phyloP scores from a whole-genome alignment of 2,329 filamentous ascomycete genomes.

The Mycosphaerella arachidis region DNA sequence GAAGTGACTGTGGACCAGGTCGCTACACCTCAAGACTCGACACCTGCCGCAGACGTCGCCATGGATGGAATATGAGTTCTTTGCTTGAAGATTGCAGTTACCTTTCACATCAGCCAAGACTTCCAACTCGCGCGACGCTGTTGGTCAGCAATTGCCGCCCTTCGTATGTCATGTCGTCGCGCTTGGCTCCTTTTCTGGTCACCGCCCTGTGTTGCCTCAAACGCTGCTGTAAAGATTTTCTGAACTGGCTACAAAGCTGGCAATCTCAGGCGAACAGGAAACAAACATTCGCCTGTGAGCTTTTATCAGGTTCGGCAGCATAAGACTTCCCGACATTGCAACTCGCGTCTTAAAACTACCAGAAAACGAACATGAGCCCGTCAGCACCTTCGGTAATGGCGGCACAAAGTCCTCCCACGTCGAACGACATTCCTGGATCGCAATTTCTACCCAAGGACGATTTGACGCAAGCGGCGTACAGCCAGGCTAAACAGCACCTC shows the following conservation, averaged over 20 bases:
- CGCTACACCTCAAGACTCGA: not conserved
- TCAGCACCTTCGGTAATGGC: not conserved
- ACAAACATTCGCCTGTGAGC: too few relatives aligned
- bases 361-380: not conserved
- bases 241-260: too few relatives aligned
- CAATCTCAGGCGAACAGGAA: too few relatives aligned
- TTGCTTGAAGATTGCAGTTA: not conserved
- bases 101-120: not conserved
- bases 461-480: conserved; percentile 16
- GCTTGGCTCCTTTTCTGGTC: too few relatives aligned
- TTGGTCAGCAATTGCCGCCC: conserved; percentile 12
- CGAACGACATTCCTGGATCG: not conserved
- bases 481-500: conserved; percentile 10
- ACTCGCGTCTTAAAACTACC: too few relatives aligned
- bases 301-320: too few relatives aligned
- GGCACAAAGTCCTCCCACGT: not conserved
- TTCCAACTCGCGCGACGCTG: not conserved
- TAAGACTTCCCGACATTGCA: too few relatives aligned
- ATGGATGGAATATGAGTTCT: conserved; percentile 3
- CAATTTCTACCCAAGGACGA: conserved; percentile 14
- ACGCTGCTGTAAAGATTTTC: not conserved
- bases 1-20: conserved; percentile 15
- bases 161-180: conserved; percentile 4
- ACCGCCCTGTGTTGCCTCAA: conserved; percentile 2
- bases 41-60: not conserved